phyloP scores from a whole-genome alignment of 352 stramenopile species.

The Pythium sp. region DNA sequence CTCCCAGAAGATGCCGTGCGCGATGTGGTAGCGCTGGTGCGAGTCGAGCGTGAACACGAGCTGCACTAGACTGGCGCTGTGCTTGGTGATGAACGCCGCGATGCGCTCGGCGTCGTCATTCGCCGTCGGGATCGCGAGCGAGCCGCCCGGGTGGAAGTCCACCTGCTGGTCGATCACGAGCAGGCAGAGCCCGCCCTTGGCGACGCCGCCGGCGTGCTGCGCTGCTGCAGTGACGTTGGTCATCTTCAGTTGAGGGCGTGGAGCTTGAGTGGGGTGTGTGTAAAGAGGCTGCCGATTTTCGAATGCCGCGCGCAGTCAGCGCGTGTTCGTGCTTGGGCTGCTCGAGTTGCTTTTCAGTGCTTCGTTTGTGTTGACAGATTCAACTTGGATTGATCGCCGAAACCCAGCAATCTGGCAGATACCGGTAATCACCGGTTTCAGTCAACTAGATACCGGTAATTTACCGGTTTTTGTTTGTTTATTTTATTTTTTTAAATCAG shows the following conservation, averaged over 20 bases:
- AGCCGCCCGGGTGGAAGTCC: slow-evolving; percentile 95
- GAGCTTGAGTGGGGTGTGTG: not conserved
- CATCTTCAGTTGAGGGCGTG: slow-evolving; percentile 20
- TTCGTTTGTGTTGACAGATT: not conserved
- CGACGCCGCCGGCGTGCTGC: slow-evolving; percentile 32
- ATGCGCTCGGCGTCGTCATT: slow-evolving; percentile 90
- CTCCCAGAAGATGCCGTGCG: slow-evolving; percentile 93
- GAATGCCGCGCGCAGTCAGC: not conserved
- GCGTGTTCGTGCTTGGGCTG: not conserved
- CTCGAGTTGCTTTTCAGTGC: not conserved
- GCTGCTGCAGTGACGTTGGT: slow-evolving; percentile 28
- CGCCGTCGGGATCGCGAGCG: slow-evolving; percentile 93
- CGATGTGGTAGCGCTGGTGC: slow-evolving; percentile 95
- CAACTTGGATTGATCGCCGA: not conserved
- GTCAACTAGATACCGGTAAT: too few relatives aligned
- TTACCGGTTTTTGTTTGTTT: too few relatives aligned
- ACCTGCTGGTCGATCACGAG: slow-evolving; percentile 95
- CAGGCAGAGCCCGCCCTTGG: slow-evolving; percentile 62
- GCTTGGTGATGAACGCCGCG: slow-evolving; percentile 75
- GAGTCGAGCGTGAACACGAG: slow-evolving; percentile 96
- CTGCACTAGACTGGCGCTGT: slow-evolving; percentile 64
- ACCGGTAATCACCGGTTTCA: too few relatives aligned
- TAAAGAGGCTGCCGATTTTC: not conserved
- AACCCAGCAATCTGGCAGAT: too few relatives aligned
- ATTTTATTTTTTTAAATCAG: too few relatives aligned